Base-by-base conservation (phyloP, 257 asterid genomes). In the Penstemon barbatus region DNA sequence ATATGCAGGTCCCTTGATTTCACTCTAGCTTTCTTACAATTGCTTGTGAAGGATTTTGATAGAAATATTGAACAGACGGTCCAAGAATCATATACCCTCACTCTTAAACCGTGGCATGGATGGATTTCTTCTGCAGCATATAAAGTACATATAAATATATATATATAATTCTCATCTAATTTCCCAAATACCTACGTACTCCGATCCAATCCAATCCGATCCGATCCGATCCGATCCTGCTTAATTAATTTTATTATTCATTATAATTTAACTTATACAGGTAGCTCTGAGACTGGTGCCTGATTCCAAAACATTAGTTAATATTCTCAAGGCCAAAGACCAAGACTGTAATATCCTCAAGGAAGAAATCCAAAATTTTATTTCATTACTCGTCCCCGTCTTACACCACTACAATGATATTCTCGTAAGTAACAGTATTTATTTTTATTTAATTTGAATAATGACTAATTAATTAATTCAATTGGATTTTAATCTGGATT, bases 71-170 rank as follows among this genome's bases (percentile, higher is more conserved):
- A 73, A 74, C 77, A 85, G 74, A 96, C 85, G 4, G 97, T 93
- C 63, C 90, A 88, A 61, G 95, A 88, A 65, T 75, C 96, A 0
- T 93, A 93, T 49, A 81, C 25, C 55, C 51, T 36, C 51, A 91
- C 90, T 61, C 81, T 91, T 25, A 91, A 82, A 74, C 97, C 98
- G 73, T 91, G 96, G 96, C 98, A 91, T 80, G 97, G 98, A 61
- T 91, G 98, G 98, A 89, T 91, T 71, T 85, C 97, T 71, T 83
- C 96, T 0, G 86, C 98, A 0, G 98, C 98, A 51, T 87, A 78
- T 65, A 82, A 51, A 80, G 98, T 91, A 78, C 69, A 3, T 4
- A 13, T 7, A 5, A 5, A 40, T 3, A 44, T 9, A 13, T 7
- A 5, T 7, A 40, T 3, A 44, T 9, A 1, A 3, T 42, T 19